Evolutionary conservation across 1,139 yeast species (phyloP).

Genomic region (Geotrichum klebahnii): DNA sequence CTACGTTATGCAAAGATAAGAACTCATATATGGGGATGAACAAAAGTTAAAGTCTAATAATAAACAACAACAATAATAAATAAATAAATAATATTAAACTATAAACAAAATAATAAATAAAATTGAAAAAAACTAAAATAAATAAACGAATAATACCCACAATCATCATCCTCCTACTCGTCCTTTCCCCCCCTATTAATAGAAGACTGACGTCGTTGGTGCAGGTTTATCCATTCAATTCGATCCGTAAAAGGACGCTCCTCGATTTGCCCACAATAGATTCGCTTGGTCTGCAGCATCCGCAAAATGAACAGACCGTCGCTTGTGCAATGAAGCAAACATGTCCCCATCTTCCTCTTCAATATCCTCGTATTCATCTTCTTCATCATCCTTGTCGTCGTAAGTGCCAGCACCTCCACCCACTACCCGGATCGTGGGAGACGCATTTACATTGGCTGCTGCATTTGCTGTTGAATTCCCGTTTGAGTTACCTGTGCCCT

Average conservation of each 20-base stretch:
- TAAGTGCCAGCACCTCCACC: neutral
- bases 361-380: neutral
- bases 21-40: no score
- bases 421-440: constrained; percentile 14
- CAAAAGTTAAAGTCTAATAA: neutral
- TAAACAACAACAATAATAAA: neutral
- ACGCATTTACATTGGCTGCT: no score
- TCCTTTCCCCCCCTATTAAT: no score
- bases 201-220: no score
- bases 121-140: neutral
- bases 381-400: neutral
- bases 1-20: no score
- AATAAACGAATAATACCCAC: neutral
- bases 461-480: no score
- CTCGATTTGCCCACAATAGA: constrained; percentile 13
- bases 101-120: no score
- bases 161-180: no score
- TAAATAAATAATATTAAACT: no score
- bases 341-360: constrained; percentile 7
- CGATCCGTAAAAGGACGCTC: constrained; percentile 9
- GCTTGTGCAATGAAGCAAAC: constrained; percentile 9
- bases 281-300: constrained; percentile 11
- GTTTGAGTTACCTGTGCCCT: no score
- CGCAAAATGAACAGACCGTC: constrained; percentile 12
- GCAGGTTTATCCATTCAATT: no score